phyloP scores from a whole-genome alignment of 495 filamentous ascomycete genomes.

The Tuber umbilicatum region DNA sequence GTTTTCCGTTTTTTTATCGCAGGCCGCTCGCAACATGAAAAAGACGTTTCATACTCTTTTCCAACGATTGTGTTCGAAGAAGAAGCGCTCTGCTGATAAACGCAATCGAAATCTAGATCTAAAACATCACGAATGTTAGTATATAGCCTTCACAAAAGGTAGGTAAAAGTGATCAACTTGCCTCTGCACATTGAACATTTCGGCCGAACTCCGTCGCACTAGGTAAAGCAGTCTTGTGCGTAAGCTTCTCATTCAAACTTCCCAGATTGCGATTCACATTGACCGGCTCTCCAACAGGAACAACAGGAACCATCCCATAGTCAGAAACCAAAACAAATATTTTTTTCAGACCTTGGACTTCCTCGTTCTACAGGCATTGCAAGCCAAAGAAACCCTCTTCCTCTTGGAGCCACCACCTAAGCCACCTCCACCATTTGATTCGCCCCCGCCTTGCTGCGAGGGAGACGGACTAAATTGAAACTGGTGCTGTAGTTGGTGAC shows the following conservation, averaged over 20 bases:
- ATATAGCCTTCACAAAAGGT: neutral
- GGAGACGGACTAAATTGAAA: slow-evolving; percentile 26
- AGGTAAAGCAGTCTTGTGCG: slow-evolving; percentile 1
- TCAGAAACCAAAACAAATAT: slow-evolving; percentile 11
- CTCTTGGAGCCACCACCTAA: slow-evolving; percentile 17
- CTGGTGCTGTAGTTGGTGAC: slow-evolving; percentile 10
- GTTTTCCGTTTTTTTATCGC: too few species aligned
- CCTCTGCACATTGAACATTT: slow-evolving; percentile 46
- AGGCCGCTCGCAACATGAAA: neutral
- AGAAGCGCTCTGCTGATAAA: slow-evolving; percentile 45
- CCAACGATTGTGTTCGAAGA: slow-evolving; percentile 47
- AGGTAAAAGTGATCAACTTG: slow-evolving; percentile 8
- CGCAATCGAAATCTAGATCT: slow-evolving; percentile 48
- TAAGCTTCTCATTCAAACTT: slow-evolving; percentile 5
- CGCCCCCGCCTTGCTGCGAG: slow-evolving; percentile 2
- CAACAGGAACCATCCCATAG: neutral
- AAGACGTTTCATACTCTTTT: slow-evolving; percentile 43
- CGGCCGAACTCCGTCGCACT: slow-evolving; percentile 50
- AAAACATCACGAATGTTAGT: neutral
- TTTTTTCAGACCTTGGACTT: slow-evolving; percentile 46
- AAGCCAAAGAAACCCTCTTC: slow-evolving; percentile 45
- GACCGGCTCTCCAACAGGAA: neutral
- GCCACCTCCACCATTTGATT: neutral
- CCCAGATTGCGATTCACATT: neutral
- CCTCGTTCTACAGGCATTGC: slow-evolving; percentile 46